Percentiles rank a stretch among this genome's conserved stretches.
These are phyloP conservation scores for Paraphaeosphaeria minitans DNA, from an alignment of 2,329 filamentous ascomycete genomes.

Conservation along the genomic window DNA sequence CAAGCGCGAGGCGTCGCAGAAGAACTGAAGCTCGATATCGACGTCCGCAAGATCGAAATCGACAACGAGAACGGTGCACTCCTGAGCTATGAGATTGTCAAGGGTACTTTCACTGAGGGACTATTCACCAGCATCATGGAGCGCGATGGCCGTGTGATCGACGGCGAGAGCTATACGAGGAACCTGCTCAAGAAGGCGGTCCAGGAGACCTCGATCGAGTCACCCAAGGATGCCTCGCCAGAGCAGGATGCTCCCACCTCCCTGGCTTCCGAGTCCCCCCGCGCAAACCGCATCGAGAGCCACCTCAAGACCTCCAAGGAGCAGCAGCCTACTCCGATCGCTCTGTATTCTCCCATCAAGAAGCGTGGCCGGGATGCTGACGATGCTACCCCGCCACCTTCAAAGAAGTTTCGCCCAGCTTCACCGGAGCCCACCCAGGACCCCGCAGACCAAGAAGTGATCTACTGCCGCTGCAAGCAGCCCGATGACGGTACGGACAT, in stretches of 20 bases:
- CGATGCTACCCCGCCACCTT: neutral
- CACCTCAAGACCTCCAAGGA: neutral
- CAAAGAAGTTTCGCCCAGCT: no score
- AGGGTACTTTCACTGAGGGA: neutral
- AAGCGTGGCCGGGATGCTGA: constrained; percentile 1
- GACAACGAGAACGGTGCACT: neutral
- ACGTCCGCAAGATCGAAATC: neutral
- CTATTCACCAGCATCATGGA: neutral
- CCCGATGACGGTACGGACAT: neutral
- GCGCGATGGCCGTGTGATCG: neutral
- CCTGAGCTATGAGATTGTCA: neutral
- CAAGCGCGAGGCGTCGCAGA: neutral
- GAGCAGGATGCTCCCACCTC: neutral
- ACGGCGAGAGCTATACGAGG: neutral
- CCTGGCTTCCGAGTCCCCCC: neutral
- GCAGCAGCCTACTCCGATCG: neutral
- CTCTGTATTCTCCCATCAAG: neutral
- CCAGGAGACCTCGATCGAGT: no score
- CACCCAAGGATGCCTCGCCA: no score
- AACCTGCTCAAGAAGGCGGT: neutral
- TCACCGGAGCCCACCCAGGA: neutral
- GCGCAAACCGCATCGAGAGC: neutral
- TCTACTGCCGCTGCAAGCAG: constrained; percentile 9
- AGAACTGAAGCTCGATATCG: neutral
- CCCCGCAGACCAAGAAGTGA: no score